A percentile compares a stretch with the other conserved stretches of the same genome.
phyloP scores from a whole-genome alignment of 2,329 filamentous ascomycete species.

The Periconia digitata region DNA sequence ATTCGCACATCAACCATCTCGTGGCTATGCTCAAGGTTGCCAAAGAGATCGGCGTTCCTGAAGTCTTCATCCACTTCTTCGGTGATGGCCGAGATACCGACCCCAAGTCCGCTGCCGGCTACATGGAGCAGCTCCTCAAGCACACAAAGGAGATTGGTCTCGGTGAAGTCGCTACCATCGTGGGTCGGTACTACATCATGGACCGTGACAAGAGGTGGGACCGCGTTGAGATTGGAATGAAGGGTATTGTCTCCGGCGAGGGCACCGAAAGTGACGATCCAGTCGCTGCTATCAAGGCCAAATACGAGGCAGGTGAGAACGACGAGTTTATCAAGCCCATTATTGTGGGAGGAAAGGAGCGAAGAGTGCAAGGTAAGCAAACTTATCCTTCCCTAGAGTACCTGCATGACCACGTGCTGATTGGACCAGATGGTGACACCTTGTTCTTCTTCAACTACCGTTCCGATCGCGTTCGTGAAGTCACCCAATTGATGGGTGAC shows the following conservation, averaged over 20 bases:
- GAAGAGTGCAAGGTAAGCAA: slow-evolving; percentile 74
- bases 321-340: slow-evolving; percentile 99
- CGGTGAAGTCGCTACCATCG: slow-evolving; percentile 87
- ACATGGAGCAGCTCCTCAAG: slow-evolving; percentile 83
- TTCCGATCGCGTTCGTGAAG: slow-evolving; percentile 93
- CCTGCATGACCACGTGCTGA: slow-evolving; percentile 32
- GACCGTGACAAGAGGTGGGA: slow-evolving; percentile 99
- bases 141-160: slow-evolving; percentile 80
- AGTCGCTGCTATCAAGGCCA: slow-evolving; percentile 80
- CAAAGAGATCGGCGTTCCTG: slow-evolving; percentile 81
- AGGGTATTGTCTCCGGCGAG: slow-evolving; percentile 82
- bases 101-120: slow-evolving; percentile 86
- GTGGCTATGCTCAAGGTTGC: slow-evolving; percentile 85
- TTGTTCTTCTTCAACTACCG: slow-evolving; percentile 99
- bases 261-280: slow-evolving; percentile 84
- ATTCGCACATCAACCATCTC: slow-evolving; percentile 93
- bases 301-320: slow-evolving; percentile 84
- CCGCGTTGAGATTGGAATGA: slow-evolving; percentile 83
- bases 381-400: slow-evolving; percentile 16
- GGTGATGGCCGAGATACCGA: slow-evolving; percentile 97
- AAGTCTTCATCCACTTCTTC: slow-evolving; percentile 99
- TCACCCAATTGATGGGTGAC: slow-evolving; percentile 90
- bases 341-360: slow-evolving; percentile 84
- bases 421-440: slow-evolving; percentile 74
- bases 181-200: slow-evolving; percentile 98